Conservation (phyloP, 176 grass and related monocot species). For the Olyra latifolia region DNA sequence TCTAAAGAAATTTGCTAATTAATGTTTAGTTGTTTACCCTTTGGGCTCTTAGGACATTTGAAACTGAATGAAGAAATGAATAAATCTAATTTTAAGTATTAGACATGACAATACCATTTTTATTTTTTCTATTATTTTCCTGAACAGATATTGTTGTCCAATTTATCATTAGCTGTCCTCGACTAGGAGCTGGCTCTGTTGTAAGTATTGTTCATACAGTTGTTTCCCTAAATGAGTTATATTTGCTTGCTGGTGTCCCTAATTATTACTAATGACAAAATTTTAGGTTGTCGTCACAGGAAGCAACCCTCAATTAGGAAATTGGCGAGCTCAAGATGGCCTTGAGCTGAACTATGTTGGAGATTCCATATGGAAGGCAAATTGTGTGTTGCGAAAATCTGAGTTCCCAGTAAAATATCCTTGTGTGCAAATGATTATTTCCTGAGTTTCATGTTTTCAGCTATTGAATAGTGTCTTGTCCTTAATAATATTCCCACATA, state of each 20-base stretch:
- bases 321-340: constrained; percentile 74
- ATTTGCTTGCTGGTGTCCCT: constrained; percentile 22
- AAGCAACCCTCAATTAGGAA: constrained; percentile 72
- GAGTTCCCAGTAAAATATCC: constrained; percentile 98
- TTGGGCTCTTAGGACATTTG: constrained; percentile 12
- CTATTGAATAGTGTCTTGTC: constrained; percentile 17
- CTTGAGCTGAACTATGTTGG: constrained; percentile 73
- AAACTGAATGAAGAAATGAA: constrained; percentile 18
- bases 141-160: constrained; percentile 76
- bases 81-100: constrained; percentile 5
- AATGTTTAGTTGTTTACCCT: not conserved
- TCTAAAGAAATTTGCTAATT: not conserved
- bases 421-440: constrained; percentile 24
- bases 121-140: constrained; percentile 26
- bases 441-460: constrained; percentile 13
- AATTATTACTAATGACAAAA: constrained; percentile 21
- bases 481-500: constrained; percentile 81
- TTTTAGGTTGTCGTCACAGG: constrained; percentile 74
- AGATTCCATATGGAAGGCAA: constrained; percentile 79
- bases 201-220: constrained; percentile 52
- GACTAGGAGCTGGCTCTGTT: constrained; percentile 51
- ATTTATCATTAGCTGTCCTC: constrained; percentile 80
- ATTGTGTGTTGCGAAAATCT: constrained; percentile 66
- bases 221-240: constrained; percentile 19
- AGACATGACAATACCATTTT: not conserved